phyloP scores from a whole-genome alignment of 1,284 basidiomycete genomes.

The Paramarasmius palmivorus region DNA sequence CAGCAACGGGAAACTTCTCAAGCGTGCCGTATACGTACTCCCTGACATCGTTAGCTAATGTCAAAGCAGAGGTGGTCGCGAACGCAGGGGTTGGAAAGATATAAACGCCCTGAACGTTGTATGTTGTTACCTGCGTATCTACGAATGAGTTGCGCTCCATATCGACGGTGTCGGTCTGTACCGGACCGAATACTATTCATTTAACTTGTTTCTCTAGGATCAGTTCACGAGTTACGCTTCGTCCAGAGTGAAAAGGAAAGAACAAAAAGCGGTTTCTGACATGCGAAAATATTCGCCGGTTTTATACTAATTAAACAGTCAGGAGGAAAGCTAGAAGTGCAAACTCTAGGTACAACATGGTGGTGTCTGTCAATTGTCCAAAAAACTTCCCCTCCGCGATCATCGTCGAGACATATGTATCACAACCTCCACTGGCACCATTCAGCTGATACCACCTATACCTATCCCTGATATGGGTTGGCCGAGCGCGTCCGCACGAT shows the following conservation, averaged over 20 bases:
- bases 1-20: slow-evolving; percentile 22
- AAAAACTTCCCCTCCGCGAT: not conserved
- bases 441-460: not conserved
- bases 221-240: no score
- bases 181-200: no score
- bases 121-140: not conserved
- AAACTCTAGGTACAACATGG: not conserved
- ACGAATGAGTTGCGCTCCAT: no score
- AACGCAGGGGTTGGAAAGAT: slow-evolving; percentile 18
- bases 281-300: no score
- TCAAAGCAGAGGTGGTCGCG: slow-evolving; percentile 16
- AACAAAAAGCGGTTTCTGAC: no score
- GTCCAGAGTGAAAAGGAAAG: no score
- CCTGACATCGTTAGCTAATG: slow-evolving; percentile 20
- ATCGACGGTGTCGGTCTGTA: not conserved
- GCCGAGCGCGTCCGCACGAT: slow-evolving; percentile 12
- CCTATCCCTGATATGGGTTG: slow-evolving; percentile 5
- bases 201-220: no score
- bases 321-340: not conserved
- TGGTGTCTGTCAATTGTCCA: not conserved
- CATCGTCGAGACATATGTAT: slow-evolving; percentile 1
- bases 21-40: slow-evolving; percentile 22
- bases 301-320: no score
- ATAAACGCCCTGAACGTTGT: not conserved
- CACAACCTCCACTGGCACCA: not conserved